Evolutionary conservation across 257 asterid species (phyloP).

Genomic region (Galeopsis tetrahit): DNA sequence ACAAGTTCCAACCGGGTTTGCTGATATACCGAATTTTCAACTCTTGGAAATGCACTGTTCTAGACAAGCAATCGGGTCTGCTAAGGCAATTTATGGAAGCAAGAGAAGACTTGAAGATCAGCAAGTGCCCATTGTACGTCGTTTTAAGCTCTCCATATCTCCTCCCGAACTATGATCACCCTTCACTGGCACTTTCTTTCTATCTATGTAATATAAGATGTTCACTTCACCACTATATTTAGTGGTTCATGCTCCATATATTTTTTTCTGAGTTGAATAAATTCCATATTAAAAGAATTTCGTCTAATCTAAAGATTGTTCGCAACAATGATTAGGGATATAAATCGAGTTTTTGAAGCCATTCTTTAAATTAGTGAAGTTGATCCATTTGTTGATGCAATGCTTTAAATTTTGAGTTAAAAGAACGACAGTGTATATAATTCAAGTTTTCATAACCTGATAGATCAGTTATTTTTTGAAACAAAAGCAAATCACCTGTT

Average conservation of each 20-base stretch:
- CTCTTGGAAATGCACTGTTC: slow-evolving; percentile 22
- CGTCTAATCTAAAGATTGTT: too few species aligned
- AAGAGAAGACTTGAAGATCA: background rate
- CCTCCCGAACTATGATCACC: slow-evolving; percentile 6
- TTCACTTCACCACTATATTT: background rate
- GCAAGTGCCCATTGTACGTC: too few species aligned
- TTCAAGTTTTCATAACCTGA: too few species aligned
- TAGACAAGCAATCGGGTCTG: slow-evolving; percentile 2
- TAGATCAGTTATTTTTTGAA: too few species aligned
- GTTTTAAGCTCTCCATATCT: slow-evolving; percentile 28
- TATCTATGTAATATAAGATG: background rate
- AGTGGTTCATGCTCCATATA: background rate
- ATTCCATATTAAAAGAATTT: too few species aligned
- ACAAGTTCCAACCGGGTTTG: slow-evolving; percentile 20
- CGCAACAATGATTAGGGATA: too few species aligned
- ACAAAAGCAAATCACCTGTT: too few species aligned
- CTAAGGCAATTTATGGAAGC: slow-evolving; percentile 9
- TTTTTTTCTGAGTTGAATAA: background rate
- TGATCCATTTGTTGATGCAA: too few species aligned
- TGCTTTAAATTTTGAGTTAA: too few species aligned
- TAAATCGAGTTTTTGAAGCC: too few species aligned
- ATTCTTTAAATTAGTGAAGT: too few species aligned
- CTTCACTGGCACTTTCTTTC: background rate
- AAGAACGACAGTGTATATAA: too few species aligned
- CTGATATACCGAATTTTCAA: slow-evolving; percentile 23